These are phyloP conservation scores for Trametes hirsuta DNA, from an alignment of 1,284 basidiomycete species.

Conservation along the genomic window DNA sequence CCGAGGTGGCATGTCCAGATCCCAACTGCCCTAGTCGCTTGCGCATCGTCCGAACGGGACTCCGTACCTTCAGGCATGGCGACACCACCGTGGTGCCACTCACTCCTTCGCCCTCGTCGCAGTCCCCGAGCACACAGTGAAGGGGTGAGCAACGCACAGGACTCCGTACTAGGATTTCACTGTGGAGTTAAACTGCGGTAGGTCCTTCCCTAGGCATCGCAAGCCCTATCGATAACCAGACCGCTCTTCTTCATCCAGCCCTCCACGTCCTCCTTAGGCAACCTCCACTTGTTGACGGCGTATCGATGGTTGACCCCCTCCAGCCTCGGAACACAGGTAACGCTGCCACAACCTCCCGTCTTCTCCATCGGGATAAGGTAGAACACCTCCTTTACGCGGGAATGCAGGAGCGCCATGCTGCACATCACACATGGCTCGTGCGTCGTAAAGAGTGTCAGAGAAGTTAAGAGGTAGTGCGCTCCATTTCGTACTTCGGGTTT, in stretches of 20 bases:
- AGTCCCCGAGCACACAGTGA: background rate
- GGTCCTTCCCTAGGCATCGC: conserved; percentile 43
- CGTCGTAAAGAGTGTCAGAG: conserved; percentile 80
- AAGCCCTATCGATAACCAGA: conserved; percentile 40
- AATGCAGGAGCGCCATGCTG: conserved; percentile 91
- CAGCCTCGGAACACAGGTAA: conserved; percentile 71
- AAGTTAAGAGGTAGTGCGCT: conserved; percentile 84
- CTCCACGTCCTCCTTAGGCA: conserved; percentile 4
- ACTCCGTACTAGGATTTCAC: background rate
- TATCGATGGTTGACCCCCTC: conserved; percentile 86
- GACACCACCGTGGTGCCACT: conserved; percentile 57
- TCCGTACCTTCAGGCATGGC: conserved; percentile 54
- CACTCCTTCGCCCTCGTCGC: background rate
- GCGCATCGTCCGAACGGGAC: conserved; percentile 51
- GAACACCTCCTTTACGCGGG: conserved; percentile 83
- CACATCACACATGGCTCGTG: conserved; percentile 98
- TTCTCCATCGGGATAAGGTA: conserved; percentile 72
- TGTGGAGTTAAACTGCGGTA: background rate
- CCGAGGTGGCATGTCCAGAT: conserved; percentile 65
- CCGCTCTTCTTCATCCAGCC: conserved; percentile 19
- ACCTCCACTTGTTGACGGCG: conserved; percentile 62
- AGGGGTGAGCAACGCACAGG: no score
- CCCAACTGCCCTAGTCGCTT: conserved; percentile 62
- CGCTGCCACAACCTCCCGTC: conserved; percentile 78
- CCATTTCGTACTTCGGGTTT: conserved; percentile 50